These are phyloP conservation scores for Millerozyma miso DNA, from an alignment of 805 yeast genomes.

Conservation along the genomic window DNA sequence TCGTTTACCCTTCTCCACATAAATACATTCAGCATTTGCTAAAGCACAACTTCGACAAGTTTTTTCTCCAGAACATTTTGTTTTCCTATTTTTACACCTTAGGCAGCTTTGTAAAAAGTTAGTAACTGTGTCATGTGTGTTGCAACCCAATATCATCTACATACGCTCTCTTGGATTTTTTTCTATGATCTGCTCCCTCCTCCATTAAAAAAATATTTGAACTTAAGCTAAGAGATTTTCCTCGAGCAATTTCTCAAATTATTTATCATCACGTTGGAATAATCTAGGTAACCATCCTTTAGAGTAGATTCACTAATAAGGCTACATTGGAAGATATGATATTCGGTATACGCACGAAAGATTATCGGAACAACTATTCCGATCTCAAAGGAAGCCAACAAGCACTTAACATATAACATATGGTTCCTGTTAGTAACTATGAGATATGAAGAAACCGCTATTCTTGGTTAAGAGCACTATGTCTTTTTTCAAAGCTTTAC, in stretches of 20 bases:
- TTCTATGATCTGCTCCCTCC: not conserved
- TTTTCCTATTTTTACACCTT: slow-evolving; percentile 21
- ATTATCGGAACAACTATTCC: not conserved
- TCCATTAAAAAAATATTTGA: not conserved
- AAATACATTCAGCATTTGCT: slow-evolving; percentile 15
- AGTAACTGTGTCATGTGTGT: not conserved
- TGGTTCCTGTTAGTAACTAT: not conserved
- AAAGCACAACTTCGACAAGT: slow-evolving; percentile 20
- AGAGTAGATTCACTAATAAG: not conserved
- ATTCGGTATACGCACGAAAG: not conserved
- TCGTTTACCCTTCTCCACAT: slow-evolving; percentile 17
- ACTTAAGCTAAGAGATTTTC: not conserved
- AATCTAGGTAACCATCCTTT: not conserved
- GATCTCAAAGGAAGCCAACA: not conserved
- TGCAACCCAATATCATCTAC: not conserved
- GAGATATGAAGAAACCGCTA: not conserved
- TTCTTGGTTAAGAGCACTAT: not conserved
- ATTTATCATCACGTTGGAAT: not conserved
- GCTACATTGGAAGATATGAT: not conserved
- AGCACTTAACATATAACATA: not conserved
- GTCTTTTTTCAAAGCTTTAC: not conserved
- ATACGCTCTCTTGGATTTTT: not conserved
- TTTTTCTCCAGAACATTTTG: slow-evolving; percentile 21
- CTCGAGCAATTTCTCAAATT: not conserved
- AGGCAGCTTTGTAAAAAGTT: slow-evolving; percentile 9